A percentile compares a stretch with the other conserved stretches of the same genome.
These are phyloP conservation scores for Malassezia obtusa DNA, from an alignment of 1,284 basidiomycete species.

Conservation along the genomic window DNA sequence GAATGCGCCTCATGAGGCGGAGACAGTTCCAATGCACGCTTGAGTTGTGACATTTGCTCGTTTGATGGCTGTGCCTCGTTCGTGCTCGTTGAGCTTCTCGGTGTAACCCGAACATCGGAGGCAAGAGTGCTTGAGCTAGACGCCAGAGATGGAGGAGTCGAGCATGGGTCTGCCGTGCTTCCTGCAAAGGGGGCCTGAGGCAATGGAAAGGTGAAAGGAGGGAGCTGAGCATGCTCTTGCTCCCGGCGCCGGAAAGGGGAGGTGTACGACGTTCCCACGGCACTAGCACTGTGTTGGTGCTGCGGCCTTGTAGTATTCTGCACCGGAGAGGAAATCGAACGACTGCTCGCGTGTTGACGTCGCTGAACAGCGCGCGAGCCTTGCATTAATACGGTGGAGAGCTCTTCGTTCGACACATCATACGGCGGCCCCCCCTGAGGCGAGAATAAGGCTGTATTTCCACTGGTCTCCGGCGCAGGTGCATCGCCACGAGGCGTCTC, in stretches of 20 bases:
- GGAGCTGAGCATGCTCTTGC: not conserved
- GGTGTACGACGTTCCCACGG: not conserved
- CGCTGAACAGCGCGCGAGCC: constrained; percentile 7
- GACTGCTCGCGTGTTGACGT: constrained; percentile 2
- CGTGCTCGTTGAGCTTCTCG: too few relatives aligned
- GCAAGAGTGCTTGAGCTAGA: not conserved
- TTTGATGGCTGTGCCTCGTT: too few relatives aligned
- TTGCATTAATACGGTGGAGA: constrained; percentile 3
- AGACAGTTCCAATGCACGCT: not conserved
- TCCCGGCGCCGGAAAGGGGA: not conserved
- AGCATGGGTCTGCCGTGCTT: not conserved
- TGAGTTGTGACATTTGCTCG: not conserved
- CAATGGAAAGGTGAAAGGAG: not conserved
- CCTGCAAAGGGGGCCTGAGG: not conserved
- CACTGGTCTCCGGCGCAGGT: not conserved
- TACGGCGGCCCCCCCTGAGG: too few relatives aligned
- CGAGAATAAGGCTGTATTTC: too few relatives aligned
- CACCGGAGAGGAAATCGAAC: not conserved
- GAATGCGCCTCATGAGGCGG: not conserved
- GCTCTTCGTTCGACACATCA: not conserved
- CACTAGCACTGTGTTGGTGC: not conserved
- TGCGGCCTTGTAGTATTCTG: not conserved
- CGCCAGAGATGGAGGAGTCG: not conserved
- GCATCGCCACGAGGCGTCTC: not conserved
- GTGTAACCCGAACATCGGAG: not conserved